These are phyloP conservation scores for Fragilaria crotonensis DNA, from an alignment of 108 stramenopile species.

Conservation along the genomic window DNA sequence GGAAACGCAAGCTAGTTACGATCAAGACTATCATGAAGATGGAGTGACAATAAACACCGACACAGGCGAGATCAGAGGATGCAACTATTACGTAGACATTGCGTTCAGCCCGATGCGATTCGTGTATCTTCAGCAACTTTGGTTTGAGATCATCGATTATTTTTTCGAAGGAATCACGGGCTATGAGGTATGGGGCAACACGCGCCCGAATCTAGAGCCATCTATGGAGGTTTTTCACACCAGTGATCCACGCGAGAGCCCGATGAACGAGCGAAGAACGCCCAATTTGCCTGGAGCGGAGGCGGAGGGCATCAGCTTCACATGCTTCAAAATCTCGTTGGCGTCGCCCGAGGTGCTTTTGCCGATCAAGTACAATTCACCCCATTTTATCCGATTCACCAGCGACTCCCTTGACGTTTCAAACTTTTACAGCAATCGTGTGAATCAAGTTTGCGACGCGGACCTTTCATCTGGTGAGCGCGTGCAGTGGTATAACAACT, in stretches of 20 bases:
- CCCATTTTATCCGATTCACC: slow-evolving; percentile 44
- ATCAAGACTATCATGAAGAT: background rate
- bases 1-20: background rate
- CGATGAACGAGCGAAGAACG: background rate
- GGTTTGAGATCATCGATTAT: slow-evolving; percentile 77
- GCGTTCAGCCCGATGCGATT: slow-evolving; percentile 63
- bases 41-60: slow-evolving; percentile 28
- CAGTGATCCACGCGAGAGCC: background rate
- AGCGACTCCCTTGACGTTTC: slow-evolving; percentile 16
- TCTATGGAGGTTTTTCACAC: background rate
- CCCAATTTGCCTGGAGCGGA: slow-evolving; percentile 20
- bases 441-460: background rate
- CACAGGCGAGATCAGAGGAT: slow-evolving; percentile 27
- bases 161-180: slow-evolving; percentile 75
- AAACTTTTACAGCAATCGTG: slow-evolving; percentile 27
- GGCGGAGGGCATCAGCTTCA: slow-evolving; percentile 39
- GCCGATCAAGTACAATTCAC: slow-evolving; percentile 59
- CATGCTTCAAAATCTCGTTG: slow-evolving; percentile 41
- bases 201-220: slow-evolving; percentile 3
- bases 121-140: slow-evolving; percentile 68
- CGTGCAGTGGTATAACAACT: slow-evolving; percentile 68
- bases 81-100: slow-evolving; percentile 34
- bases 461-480: slow-evolving; percentile 6
- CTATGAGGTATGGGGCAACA: slow-evolving; percentile 57
- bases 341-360: slow-evolving; percentile 59